Percentiles rank a stretch among this genome's conserved stretches.
phyloP scores from a whole-genome alignment of 345 rosid species.

The Camelina neglecta region DNA sequence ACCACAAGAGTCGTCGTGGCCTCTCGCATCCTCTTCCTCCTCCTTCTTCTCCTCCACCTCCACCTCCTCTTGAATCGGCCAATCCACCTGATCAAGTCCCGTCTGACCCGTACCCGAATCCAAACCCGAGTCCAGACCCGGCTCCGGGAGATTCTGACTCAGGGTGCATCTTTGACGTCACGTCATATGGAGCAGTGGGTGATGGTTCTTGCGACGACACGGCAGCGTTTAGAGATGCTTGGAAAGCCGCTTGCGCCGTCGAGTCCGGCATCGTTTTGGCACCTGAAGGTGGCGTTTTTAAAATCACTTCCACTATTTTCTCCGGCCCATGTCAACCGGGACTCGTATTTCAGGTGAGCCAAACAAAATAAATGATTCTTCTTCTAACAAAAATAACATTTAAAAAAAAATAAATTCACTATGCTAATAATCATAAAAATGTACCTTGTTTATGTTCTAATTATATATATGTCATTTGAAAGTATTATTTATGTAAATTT shows the following conservation, averaged over 20 bases:
- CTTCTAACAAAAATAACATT: background rate
- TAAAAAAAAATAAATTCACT: background rate
- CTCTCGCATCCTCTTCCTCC: constrained; percentile 38
- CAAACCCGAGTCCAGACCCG: constrained; percentile 37
- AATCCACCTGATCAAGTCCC: constrained; percentile 51
- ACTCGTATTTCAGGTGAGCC: constrained; percentile 72
- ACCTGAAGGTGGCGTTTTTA: constrained; percentile 68
- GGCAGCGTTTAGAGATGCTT: constrained; percentile 70
- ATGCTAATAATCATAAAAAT: background rate
- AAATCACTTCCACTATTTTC: constrained; percentile 87
- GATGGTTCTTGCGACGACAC: constrained; percentile 87
- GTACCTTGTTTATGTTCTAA: background rate
- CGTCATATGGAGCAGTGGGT: constrained; percentile 78
- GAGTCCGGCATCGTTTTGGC: constrained; percentile 68
- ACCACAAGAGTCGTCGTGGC: constrained; percentile 62
- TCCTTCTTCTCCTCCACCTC: constrained; percentile 19
- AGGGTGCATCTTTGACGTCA: constrained; percentile 64
- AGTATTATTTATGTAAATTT: too few relatives aligned
- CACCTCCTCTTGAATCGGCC: constrained; percentile 34
- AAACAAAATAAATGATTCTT: background rate
- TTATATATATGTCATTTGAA: background rate
- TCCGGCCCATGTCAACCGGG: constrained; percentile 90
- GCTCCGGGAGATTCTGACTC: constrained; percentile 48
- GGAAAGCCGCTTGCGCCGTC: constrained; percentile 91
- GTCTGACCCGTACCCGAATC: constrained; percentile 68